These are phyloP conservation scores for Silene latifolia DNA, from an alignment of 148 eudicot species.

Conservation along the genomic window DNA sequence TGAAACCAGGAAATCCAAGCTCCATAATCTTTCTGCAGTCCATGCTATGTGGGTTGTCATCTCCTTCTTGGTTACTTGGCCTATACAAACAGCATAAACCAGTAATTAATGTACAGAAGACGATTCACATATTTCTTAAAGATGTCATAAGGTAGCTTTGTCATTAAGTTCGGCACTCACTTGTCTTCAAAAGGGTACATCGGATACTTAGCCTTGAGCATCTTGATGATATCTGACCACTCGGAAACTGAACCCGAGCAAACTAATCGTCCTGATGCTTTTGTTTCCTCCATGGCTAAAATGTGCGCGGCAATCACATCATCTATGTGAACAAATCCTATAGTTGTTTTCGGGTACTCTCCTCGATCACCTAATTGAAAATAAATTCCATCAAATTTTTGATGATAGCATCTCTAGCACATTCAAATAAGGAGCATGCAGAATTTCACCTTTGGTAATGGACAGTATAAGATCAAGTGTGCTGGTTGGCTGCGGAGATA, in stretches of 20 bases:
- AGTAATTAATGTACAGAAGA: not conserved
- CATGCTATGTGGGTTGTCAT: conserved; percentile 58
- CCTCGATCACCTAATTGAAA: conserved; percentile 37
- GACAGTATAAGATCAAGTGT: conserved; percentile 40
- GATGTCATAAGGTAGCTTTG: not conserved
- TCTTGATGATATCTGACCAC: conserved; percentile 55
- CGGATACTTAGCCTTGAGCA: conserved; percentile 61
- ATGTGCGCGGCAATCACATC: conserved; percentile 62
- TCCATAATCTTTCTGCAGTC: conserved; percentile 56
- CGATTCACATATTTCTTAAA: too few species aligned
- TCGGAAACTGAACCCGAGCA: conserved; percentile 63
- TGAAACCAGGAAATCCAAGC: conserved; percentile 60
- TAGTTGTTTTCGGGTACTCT: conserved; percentile 47
- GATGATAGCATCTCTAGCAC: not conserved
- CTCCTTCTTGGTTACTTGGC: conserved; percentile 41
- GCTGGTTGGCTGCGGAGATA: conserved; percentile 70
- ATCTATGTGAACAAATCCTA: conserved; percentile 69
- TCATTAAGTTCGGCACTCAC: conserved; percentile 24
- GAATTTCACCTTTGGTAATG: conserved; percentile 44
- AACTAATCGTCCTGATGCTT: conserved; percentile 60
- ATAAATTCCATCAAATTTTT: not conserved
- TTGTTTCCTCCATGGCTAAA: conserved; percentile 60
- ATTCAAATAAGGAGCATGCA: not conserved
- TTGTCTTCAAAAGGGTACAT: conserved; percentile 58
- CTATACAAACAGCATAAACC: conserved; percentile 22